Evolutionary conservation across 2,329 filamentous ascomycete species (phyloP), one percentile per base, ranked within the genome.

Genomic region (Aspergillus ustus): DNA sequence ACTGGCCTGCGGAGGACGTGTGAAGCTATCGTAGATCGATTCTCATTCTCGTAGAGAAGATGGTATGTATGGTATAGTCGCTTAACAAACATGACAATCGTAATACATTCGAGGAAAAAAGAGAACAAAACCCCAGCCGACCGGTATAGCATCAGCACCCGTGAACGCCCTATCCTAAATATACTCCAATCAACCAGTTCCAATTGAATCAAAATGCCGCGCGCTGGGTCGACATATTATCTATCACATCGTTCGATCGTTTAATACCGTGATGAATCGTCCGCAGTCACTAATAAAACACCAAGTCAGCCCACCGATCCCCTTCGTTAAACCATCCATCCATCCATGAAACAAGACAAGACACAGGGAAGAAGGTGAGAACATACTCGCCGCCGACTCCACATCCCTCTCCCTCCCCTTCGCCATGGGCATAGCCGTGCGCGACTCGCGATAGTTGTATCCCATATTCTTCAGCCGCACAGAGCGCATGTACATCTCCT

Each of bases 401-500:
- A 62, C 37, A 46, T 62, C 60, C 43, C 50, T 3, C n/a, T n/a
- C n/a, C n/a, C n/a, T n/a, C n/a, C n/a, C n/a, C n/a, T n/a, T n/a
- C 25, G 25, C 4, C 25, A 25, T 53, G 19, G 59, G 46, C 50
- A 54, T 34, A 19, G 54, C 49, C 13, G 45, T 50, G 17, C 45
- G 22, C 6, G 70, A 70, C 45, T 70, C 68, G 8, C 65, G 66
- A 13, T 64, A 68, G 19, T 73, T 65, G 44, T 65, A 37, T 0
- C 65, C 62, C 19, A 71, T 62, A 22, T 71, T 74, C 46, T 70
- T 66, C 61, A 71, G 46, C 3, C 74, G 70, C 28, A 76, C 68
- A 1, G 65, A 60, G 3, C 72, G 72, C 74, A 76, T 76, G 58
- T 76, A 76, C 13, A 65, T 53, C 29, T 69, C 63, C 44, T 76